Percentiles rank a stretch among this genome's conserved stretches.
Evolutionary conservation across 257 asterid species (phyloP).

Genomic region (Forsythia viridissima): DNA sequence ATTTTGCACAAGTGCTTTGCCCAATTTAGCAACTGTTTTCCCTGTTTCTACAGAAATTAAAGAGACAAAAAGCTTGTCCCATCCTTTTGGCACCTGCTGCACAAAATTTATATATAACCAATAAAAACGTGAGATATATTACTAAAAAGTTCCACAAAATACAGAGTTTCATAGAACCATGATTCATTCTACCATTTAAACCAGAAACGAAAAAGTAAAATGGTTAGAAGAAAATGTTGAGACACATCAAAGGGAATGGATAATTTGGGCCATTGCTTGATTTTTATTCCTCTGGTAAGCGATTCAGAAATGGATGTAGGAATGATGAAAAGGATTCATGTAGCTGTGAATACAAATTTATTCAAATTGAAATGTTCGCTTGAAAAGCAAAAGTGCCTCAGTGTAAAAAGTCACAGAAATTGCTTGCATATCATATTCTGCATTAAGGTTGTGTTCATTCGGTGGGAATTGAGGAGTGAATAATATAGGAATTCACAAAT

Average conservation of each 20-base stretch:
- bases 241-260: not conserved
- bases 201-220: not conserved
- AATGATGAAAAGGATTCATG: not conserved
- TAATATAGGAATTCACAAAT: not conserved
- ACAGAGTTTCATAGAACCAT: not conserved
- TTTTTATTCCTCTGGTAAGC: not conserved
- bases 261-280: not conserved
- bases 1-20: constrained; percentile 64
- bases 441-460: not conserved
- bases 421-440: not conserved
- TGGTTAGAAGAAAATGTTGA: not conserved
- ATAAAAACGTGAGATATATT: not conserved
- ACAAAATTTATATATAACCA: constrained; percentile 5
- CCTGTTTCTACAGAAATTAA: constrained; percentile 69
- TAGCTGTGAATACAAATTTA: not conserved
- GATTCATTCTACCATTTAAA: not conserved
- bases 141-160: not conserved
- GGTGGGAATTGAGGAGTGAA: not conserved
- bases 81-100: constrained; percentile 89
- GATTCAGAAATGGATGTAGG: not conserved
- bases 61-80: constrained; percentile 78
- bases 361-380: not conserved
- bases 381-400: not conserved
- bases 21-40: constrained; percentile 61
- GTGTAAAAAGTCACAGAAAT: not conserved